These are phyloP conservation scores for Stagonosporopsis chrysanthemi DNA, from an alignment of 2,329 filamentous ascomycete species.

Conservation along the genomic window DNA sequence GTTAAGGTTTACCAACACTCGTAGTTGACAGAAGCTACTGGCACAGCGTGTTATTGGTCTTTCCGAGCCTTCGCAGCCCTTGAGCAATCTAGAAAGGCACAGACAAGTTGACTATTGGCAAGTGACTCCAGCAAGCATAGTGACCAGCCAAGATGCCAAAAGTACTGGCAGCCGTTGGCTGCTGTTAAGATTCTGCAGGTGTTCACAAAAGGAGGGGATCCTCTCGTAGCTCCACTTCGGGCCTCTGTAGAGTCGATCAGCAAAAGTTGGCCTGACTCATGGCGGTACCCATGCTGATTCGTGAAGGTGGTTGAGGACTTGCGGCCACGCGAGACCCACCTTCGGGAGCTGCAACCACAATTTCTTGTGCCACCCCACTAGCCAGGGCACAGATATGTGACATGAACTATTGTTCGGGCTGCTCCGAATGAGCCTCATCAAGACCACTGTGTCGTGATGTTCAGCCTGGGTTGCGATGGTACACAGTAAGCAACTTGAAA, in stretches of 20 bases:
- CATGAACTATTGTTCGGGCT: neutral
- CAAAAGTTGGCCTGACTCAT: neutral
- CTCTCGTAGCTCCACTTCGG: neutral
- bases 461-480: too few species aligned
- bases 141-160: neutral
- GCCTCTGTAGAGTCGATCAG: slow-evolving; percentile 1
- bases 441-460: too few species aligned
- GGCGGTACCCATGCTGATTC: neutral
- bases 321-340: slow-evolving; percentile 9
- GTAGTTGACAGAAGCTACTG: neutral
- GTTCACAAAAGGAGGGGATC: neutral
- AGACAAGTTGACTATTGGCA: neutral
- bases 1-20: neutral
- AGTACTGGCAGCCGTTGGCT: neutral
- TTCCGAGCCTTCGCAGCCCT: neutral
- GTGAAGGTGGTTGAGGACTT: neutral
- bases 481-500: too few species aligned
- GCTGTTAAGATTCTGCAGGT: neutral
- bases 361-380: neutral
- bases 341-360: neutral
- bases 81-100: neutral
- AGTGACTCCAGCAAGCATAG: neutral
- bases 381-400: neutral
- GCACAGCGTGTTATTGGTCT: neutral
- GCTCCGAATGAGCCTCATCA: neutral